phyloP scores from a whole-genome alignment of 1,284 basidiomycete species.

The Moniliophthora roreri region DNA sequence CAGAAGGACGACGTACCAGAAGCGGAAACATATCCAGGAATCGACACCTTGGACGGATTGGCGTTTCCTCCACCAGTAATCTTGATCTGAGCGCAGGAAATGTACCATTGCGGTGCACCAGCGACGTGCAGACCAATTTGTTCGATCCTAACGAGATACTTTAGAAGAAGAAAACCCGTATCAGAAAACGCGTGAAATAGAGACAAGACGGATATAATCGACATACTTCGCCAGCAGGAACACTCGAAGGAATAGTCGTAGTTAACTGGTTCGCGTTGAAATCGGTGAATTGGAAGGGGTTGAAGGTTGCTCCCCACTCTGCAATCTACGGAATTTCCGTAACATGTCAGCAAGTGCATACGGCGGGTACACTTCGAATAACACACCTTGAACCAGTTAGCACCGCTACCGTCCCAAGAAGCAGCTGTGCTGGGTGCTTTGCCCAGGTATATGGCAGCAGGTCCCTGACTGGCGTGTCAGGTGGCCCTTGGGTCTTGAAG shows the following conservation, averaged over 20 bases:
- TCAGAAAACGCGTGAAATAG: not conserved
- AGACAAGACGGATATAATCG: not conserved
- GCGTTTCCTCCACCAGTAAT: constrained; percentile 37
- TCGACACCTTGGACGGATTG: constrained; percentile 39
- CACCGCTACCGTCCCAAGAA: constrained; percentile 44
- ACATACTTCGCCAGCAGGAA: constrained; percentile 33
- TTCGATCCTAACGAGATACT: constrained; percentile 46
- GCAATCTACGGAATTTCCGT: constrained; percentile 30
- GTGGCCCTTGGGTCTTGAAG: not conserved
- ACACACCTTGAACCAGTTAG: constrained; percentile 46
- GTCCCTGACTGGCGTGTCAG: constrained; percentile 23
- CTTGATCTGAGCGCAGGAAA: constrained; percentile 39
- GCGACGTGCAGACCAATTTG: constrained; percentile 40
- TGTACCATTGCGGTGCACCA: constrained; percentile 39
- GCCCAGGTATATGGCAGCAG: constrained; percentile 43
- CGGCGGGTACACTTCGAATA: not conserved
- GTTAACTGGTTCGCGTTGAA: constrained; percentile 29
- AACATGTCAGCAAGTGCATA: not conserved
- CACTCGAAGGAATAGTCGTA: constrained; percentile 36
- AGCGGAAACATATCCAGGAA: constrained; percentile 37
- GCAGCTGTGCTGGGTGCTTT: constrained; percentile 35
- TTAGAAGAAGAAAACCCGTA: not conserved
- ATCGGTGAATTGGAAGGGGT: constrained; percentile 37
- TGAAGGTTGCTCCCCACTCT: constrained; percentile 37
- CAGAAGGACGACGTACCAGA: constrained; percentile 25